These are phyloP conservation scores for Fusarium redolens DNA, from an alignment of 2,329 filamentous ascomycete species.

Conservation along the genomic window DNA sequence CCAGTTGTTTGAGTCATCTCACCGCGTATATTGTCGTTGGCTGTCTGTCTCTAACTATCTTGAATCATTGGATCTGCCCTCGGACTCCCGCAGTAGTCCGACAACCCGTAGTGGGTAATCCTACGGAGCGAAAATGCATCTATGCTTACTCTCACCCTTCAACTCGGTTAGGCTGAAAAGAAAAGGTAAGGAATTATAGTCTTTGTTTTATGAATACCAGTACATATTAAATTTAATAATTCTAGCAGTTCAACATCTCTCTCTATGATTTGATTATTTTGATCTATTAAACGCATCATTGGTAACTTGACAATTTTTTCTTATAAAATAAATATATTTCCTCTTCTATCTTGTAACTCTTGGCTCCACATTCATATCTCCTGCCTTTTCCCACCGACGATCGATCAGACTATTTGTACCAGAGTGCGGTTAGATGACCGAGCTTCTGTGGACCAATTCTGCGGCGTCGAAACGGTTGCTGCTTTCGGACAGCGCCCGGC, in stretches of 20 bases:
- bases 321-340: not conserved
- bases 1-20: conserved; percentile 32
- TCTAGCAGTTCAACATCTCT: not conserved
- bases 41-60: not conserved
- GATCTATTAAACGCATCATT: not conserved
- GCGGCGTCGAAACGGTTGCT: conserved; percentile 40
- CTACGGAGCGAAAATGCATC: conserved; percentile 1
- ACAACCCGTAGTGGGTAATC: conserved; percentile 26
- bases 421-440: conserved; percentile 8
- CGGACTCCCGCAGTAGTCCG: conserved; percentile 41
- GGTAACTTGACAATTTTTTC: not conserved
- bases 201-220: not conserved
- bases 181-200: not conserved
- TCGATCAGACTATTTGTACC: not conserved
- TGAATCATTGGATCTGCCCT: conserved; percentile 9
- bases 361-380: conserved; percentile 17
- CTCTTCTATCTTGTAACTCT: not conserved
- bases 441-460: conserved; percentile 15
- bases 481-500: conserved; percentile 25
- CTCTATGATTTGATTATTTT: not conserved
- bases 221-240: not conserved
- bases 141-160: conserved; percentile 13
- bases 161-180: not conserved
- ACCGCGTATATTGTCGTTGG: conserved; percentile 9
- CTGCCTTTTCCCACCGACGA: conserved; percentile 1